Percentiles rank a stretch among this genome's conserved stretches.
These are phyloP conservation scores for Puccinia triticina DNA, from an alignment of 1,284 basidiomycete genomes.

Conservation along the genomic window DNA sequence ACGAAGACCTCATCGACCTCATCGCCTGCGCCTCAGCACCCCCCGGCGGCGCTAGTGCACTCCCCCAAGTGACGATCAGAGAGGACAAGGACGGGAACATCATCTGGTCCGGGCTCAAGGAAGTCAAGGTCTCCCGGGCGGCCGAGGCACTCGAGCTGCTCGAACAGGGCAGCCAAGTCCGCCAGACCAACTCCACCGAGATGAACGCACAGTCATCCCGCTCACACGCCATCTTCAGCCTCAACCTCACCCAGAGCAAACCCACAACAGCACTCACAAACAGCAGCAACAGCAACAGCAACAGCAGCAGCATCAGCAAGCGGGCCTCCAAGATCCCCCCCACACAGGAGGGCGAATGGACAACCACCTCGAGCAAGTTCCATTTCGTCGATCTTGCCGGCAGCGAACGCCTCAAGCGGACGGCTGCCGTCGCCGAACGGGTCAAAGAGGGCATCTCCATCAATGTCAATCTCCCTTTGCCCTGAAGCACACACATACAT, in stretches of 20 bases:
- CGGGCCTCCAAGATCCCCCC: slow-evolving; percentile 54
- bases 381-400: slow-evolving; percentile 98
- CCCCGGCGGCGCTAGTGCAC: slow-evolving; percentile 51
- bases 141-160: slow-evolving; percentile 87
- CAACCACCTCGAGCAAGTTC: slow-evolving; percentile 90
- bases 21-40: slow-evolving; percentile 52
- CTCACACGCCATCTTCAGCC: slow-evolving; percentile 96
- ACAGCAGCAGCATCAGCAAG: slow-evolving; percentile 42
- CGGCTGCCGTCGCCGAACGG: slow-evolving; percentile 87
- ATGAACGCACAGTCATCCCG: slow-evolving; percentile 99
- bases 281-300: slow-evolving; percentile 46
- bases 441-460: slow-evolving; percentile 81
- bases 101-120: slow-evolving; percentile 92
- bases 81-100: slow-evolving; percentile 96
- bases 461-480: slow-evolving; percentile 56
- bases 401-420: slow-evolving; percentile 90
- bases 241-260: slow-evolving; percentile 78
- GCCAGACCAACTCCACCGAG: slow-evolving; percentile 93
- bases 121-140: slow-evolving; percentile 79
- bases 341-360: slow-evolving; percentile 72
- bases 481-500: background rate
- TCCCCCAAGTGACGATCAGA: slow-evolving; percentile 87
- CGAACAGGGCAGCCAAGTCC: slow-evolving; percentile 80
- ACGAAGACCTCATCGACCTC: slow-evolving; percentile 68
- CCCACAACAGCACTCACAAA: slow-evolving; percentile 52